phyloP scores from a whole-genome alignment of 805 yeast genomes.

The Torulaspora delbrueckii region DNA sequence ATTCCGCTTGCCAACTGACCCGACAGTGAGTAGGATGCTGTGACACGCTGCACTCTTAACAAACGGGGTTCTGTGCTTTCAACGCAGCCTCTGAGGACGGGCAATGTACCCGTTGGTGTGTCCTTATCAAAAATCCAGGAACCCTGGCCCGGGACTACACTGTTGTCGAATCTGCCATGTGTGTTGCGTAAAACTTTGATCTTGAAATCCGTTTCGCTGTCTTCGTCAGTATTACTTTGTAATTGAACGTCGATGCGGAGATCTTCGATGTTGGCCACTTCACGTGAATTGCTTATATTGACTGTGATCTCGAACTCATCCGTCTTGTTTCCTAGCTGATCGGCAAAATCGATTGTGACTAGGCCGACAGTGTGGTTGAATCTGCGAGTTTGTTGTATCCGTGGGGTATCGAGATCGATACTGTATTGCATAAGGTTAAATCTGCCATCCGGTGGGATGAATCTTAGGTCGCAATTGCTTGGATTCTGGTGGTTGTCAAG shows the following conservation, averaged over 20 bases:
- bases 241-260: constrained; percentile 40
- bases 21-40: constrained; percentile 51
- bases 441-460: constrained; percentile 87
- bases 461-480: constrained; percentile 39
- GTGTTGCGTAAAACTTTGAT: constrained; percentile 61
- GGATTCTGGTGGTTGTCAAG: constrained; percentile 26
- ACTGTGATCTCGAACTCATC: constrained; percentile 39
- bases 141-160: constrained; percentile 39
- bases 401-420: constrained; percentile 42
- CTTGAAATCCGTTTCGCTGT: constrained; percentile 22
- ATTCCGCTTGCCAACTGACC: constrained; percentile 76
- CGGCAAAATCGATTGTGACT: constrained; percentile 30
- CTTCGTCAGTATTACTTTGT: constrained; percentile 10
- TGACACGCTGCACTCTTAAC: constrained; percentile 15
- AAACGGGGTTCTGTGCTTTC: constrained; percentile 21
- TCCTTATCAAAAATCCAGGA: constrained; percentile 65
- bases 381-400: constrained; percentile 1
- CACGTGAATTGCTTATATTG: constrained; percentile 36
- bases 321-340: constrained; percentile 34
- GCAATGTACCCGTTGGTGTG: constrained; percentile 58
- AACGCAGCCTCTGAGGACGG: constrained; percentile 60
- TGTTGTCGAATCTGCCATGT: constrained; percentile 67
- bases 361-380: constrained; percentile 21
- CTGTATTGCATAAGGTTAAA: constrained; percentile 59
- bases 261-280: constrained; percentile 45